Conservation (phyloP, 805 yeast genomes). For the Lipomyces kockii region DNA sequence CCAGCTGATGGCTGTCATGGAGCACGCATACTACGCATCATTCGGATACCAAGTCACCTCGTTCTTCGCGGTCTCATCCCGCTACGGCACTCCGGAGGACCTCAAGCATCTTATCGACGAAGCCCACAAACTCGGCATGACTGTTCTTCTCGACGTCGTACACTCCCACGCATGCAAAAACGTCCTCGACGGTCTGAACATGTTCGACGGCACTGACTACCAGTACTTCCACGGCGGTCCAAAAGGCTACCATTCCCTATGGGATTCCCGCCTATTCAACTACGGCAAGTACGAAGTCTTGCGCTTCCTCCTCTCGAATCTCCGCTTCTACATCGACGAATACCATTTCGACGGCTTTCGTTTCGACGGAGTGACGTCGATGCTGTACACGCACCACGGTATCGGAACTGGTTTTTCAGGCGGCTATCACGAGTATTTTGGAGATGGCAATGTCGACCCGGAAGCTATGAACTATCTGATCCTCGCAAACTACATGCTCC, state of each 20-base stretch:
- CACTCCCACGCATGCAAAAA: slow-evolving; percentile 96
- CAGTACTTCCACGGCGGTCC: slow-evolving; percentile 93
- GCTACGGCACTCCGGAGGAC: slow-evolving; percentile 96
- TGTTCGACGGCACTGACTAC: slow-evolving; percentile 93
- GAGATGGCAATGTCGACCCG: slow-evolving; percentile 70
- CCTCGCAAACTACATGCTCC: slow-evolving; percentile 83
- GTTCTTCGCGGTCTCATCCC: slow-evolving; percentile 85
- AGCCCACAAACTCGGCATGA: slow-evolving; percentile 86
- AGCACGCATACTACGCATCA: slow-evolving; percentile 96
- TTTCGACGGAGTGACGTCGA: slow-evolving; percentile 94
- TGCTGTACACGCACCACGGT: slow-evolving; percentile 93
- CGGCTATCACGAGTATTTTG: slow-evolving; percentile 87
- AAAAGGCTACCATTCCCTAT: slow-evolving; percentile 84
- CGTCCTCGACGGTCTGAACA: slow-evolving; percentile 89
- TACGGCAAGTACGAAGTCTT: slow-evolving; percentile 91
- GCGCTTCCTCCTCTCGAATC: slow-evolving; percentile 80
- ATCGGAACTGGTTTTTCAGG: slow-evolving; percentile 87
- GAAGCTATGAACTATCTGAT: slow-evolving; percentile 87
- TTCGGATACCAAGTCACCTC: slow-evolving; percentile 97
- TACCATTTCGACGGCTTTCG: slow-evolving; percentile 93
- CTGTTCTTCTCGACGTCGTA: slow-evolving; percentile 87
- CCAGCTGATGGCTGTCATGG: slow-evolving; percentile 98
- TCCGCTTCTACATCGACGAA: slow-evolving; percentile 80
- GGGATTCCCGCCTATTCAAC: slow-evolving; percentile 97
- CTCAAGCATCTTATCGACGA: slow-evolving; percentile 86